phyloP scores from a whole-genome alignment of 371 early-diverging fungal genomes.

The Apophysomyces ossiformis region DNA sequence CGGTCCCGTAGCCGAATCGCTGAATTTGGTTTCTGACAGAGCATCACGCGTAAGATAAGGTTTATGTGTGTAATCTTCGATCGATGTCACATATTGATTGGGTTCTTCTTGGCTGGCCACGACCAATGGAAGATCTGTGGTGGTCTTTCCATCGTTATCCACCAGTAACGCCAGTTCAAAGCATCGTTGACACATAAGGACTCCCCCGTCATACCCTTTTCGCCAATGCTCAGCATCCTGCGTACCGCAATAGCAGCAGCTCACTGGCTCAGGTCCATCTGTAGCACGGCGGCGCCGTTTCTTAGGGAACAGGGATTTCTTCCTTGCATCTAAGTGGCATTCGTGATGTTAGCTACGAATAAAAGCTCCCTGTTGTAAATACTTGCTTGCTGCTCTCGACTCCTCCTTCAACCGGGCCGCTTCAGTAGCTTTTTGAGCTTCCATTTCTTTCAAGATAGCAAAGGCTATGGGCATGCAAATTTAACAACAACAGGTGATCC shows the following conservation, averaged over 20 bases:
- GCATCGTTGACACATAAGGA: constrained; percentile 84
- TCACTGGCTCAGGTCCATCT: constrained; percentile 33
- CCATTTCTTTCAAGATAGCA: constrained; percentile 49
- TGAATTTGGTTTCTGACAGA: constrained; percentile 57
- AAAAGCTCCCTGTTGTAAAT: neutral
- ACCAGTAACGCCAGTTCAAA: constrained; percentile 64
- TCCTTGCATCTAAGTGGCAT: constrained; percentile 25
- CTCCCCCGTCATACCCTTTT: constrained; percentile 77
- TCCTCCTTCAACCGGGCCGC: constrained; percentile 46
- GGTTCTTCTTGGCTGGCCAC: constrained; percentile 19
- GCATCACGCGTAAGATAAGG: constrained; percentile 80
- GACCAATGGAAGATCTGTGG: constrained; percentile 30
- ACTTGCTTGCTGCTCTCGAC: constrained; percentile 38
- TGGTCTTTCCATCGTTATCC: constrained; percentile 37
- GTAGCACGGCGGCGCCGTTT: constrained; percentile 30
- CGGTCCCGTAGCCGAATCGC: constrained; percentile 47
- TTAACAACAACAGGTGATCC: constrained; percentile 34
- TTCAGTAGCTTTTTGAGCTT: constrained; percentile 58
- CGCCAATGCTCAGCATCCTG: constrained; percentile 57
- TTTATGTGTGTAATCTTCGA: constrained; percentile 82
- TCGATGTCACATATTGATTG: constrained; percentile 56
- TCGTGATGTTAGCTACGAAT: too few relatives aligned
- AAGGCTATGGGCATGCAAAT: constrained; percentile 39
- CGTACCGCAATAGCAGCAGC: constrained; percentile 54
- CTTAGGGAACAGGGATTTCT: constrained; percentile 41